phyloP scores from a whole-genome alignment of 2,329 filamentous ascomycete genomes.

The Stagonosporopsis chrysanthemi region DNA sequence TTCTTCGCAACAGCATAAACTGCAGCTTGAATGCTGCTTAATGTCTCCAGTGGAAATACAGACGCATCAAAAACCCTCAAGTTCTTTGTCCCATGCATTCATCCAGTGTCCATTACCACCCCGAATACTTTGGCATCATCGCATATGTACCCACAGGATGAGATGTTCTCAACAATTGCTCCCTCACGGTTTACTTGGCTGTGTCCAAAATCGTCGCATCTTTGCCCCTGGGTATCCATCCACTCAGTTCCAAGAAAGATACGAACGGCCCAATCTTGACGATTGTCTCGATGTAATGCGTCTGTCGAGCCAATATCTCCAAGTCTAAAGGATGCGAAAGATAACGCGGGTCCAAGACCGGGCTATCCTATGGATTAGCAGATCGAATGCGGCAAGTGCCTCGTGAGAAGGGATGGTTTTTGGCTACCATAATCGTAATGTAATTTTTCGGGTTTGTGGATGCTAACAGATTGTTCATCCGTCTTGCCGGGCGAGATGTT shows the following conservation, averaged over 20 bases:
- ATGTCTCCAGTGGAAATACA: too few species aligned
- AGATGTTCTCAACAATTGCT: neutral
- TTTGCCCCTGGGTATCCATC: slow-evolving; percentile 14
- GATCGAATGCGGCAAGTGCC: slow-evolving; percentile 52
- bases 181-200: slow-evolving; percentile 9
- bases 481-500: slow-evolving; percentile 18
- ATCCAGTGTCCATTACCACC: too few species aligned
- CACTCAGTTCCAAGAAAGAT: slow-evolving; percentile 32
- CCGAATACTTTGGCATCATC: too few species aligned
- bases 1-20: too few species aligned
- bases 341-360: slow-evolving; percentile 52
- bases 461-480: slow-evolving; percentile 22
- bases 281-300: slow-evolving; percentile 37
- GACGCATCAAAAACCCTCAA: too few species aligned
- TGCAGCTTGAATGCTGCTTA: too few species aligned
- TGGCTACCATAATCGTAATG: slow-evolving; percentile 36
- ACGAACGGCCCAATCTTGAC: slow-evolving; percentile 38
- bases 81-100: too few species aligned
- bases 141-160: too few species aligned
- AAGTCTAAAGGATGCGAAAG: slow-evolving; percentile 54
- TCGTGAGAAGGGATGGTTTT: slow-evolving; percentile 49
- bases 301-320: slow-evolving; percentile 47
- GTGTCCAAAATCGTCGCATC: slow-evolving; percentile 2
- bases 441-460: slow-evolving; percentile 29
- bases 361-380: slow-evolving; percentile 40